Evolutionary conservation across 2,329 filamentous ascomycete species (phyloP).

Genomic region (Fusarium armeniacum): DNA sequence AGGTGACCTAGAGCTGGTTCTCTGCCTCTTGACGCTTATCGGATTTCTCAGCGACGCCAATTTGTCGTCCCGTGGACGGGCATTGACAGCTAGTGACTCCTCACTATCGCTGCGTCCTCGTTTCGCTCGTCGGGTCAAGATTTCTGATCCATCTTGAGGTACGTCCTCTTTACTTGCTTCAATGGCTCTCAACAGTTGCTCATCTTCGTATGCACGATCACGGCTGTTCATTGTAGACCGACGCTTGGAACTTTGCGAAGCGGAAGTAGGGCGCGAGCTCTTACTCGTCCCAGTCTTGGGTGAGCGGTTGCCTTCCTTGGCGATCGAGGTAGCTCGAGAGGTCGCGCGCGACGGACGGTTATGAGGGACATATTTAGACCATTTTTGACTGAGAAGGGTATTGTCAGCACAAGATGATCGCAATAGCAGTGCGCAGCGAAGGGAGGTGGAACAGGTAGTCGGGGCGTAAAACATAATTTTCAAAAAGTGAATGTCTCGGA

Average conservation of each 20-base stretch:
- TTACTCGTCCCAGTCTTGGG: conserved; percentile 73
- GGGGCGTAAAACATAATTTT: conserved; percentile 3
- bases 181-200: conserved; percentile 87
- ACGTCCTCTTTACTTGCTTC: conserved; percentile 94
- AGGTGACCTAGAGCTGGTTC: conserved; percentile 82
- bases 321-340: conserved; percentile 74
- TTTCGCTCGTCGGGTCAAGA: conserved; percentile 77
- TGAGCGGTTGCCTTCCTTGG: conserved; percentile 64
- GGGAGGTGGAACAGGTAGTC: not conserved
- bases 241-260: conserved; percentile 75
- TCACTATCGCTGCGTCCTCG: conserved; percentile 91
- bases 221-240: conserved; percentile 98
- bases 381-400: conserved; percentile 67
- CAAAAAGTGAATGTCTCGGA: not conserved
- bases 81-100: conserved; percentile 75
- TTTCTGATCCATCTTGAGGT: conserved; percentile 63
- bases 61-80: conserved; percentile 40
- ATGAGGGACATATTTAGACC: conserved; percentile 75
- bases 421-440: conserved; percentile 3
- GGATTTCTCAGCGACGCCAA: conserved; percentile 69
- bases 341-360: conserved; percentile 68
- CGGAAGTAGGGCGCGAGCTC: conserved; percentile 66
- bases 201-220: conserved; percentile 94
- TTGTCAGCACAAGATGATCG: conserved; percentile 54
- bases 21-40: conserved; percentile 81